phyloP scores from a whole-genome alignment of 2,329 filamentous ascomycete genomes.

The Diaporthe ampelina region DNA sequence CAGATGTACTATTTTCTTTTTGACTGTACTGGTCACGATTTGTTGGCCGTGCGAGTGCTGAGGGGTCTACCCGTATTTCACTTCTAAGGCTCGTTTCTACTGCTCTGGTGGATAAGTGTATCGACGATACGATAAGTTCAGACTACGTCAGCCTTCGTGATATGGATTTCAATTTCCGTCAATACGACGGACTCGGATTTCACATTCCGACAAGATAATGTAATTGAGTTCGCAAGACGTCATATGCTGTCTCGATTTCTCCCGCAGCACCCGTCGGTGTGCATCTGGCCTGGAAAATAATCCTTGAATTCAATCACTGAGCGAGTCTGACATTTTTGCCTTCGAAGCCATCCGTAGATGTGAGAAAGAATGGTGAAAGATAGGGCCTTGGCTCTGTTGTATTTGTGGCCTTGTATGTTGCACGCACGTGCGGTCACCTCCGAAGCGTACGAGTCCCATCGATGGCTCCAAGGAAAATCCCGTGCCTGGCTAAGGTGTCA shows the following conservation, averaged over 20 bases:
- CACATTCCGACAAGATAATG: neutral
- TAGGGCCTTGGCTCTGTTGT: neutral
- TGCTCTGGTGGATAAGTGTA: too few species aligned
- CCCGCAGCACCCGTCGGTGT: neutral
- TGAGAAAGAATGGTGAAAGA: neutral
- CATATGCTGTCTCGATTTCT: neutral
- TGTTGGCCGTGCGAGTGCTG: too few species aligned
- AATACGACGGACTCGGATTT: neutral
- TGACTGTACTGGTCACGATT: too few species aligned
- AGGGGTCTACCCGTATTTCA: too few species aligned
- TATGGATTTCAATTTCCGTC: too few species aligned
- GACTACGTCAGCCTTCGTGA: too few species aligned
- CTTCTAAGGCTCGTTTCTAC: too few species aligned
- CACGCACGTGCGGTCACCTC: neutral
- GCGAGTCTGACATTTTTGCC: neutral
- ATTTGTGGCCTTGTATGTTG: neutral
- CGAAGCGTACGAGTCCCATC: neutral
- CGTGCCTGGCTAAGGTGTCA: neutral
- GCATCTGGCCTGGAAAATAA: neutral
- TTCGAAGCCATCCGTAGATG: neutral
- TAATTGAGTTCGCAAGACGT: neutral
- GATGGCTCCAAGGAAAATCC: neutral
- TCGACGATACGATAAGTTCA: too few species aligned
- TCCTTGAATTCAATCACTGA: neutral
- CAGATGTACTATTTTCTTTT: too few species aligned